Evolutionary conservation across 2,329 filamentous ascomycete species (phyloP).

Genomic region (Fusarium fracticaudum): DNA sequence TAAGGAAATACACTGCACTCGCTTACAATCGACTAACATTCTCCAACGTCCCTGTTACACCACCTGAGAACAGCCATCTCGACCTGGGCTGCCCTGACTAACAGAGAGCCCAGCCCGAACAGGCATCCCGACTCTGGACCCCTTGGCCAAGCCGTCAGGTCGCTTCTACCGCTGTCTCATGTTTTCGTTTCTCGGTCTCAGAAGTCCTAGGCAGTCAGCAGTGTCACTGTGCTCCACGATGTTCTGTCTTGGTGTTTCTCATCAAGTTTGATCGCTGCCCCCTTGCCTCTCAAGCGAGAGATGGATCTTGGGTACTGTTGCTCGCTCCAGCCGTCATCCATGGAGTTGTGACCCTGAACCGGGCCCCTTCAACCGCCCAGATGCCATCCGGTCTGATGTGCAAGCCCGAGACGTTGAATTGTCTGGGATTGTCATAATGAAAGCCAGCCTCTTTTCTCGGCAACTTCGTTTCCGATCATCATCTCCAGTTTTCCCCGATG

Average conservation of each 20-base stretch:
- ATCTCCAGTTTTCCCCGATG: constrained; percentile 45
- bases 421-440: constrained; percentile 48
- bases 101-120: background rate
- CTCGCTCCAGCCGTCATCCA: constrained; percentile 18
- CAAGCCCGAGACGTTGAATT: constrained; percentile 37
- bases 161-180: constrained; percentile 34
- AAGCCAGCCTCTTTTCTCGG: constrained; percentile 50
- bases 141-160: constrained; percentile 4
- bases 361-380: constrained; percentile 39
- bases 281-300: constrained; percentile 2
- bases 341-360: constrained; percentile 25
- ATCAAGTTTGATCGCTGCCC: constrained; percentile 38
- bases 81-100: background rate
- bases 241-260: constrained; percentile 30
- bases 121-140: constrained; percentile 1
- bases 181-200: constrained; percentile 29
- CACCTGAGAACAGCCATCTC: constrained; percentile 23
- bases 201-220: constrained; percentile 20
- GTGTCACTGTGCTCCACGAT: constrained; percentile 22
- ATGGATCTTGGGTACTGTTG: background rate
- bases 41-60: constrained; percentile 27
- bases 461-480: constrained; percentile 44
- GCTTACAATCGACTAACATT: constrained; percentile 24
- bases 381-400: constrained; percentile 47
- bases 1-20: constrained; percentile 4